Evolutionary conservation across 306 rosid genomes (phyloP).

Genomic region (Boehmeria nivea): DNA sequence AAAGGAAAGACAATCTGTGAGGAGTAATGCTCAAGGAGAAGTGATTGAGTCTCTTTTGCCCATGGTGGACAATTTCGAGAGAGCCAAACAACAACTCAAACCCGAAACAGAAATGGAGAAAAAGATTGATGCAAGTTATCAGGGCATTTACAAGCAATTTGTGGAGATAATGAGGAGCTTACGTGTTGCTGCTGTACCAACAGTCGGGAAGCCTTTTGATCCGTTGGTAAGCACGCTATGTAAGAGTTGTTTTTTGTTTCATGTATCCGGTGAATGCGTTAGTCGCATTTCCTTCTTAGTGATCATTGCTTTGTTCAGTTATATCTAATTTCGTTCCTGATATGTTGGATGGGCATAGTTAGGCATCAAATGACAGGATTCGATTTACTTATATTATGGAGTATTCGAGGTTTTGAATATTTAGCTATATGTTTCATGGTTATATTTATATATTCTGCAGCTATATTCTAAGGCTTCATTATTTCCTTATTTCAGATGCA

Average conservation of each 20-base stretch:
- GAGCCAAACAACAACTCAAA: conserved; percentile 58
- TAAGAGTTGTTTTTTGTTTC: conserved; percentile 8
- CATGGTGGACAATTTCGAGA: conserved; percentile 86
- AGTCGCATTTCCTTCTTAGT: neutral
- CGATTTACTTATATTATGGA: too few species aligned
- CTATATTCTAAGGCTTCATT: conserved; percentile 1
- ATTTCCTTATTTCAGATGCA: conserved; percentile 45
- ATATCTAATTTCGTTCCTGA: neutral
- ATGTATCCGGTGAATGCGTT: neutral
- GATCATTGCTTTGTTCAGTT: too few species aligned
- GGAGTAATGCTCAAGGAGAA: conserved; percentile 58
- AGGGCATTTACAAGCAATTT: conserved; percentile 88
- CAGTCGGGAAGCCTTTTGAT: conserved; percentile 83
- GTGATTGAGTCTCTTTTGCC: conserved; percentile 65
- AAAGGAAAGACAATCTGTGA: conserved; percentile 49
- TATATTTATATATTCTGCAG: neutral
- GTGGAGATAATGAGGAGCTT: conserved; percentile 77
- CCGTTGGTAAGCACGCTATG: conserved; percentile 56
- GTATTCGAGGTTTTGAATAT: too few species aligned
- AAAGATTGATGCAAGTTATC: conserved; percentile 78
- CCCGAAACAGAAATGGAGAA: conserved; percentile 72
- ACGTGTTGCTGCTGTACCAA: conserved; percentile 60
- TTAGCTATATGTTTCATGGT: too few species aligned
- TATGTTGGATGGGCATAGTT: neutral
- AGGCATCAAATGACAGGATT: too few species aligned